These are phyloP conservation scores for Backusella tuberculispora DNA, from an alignment of 192 early-diverging fungal genomes.

Conservation along the genomic window DNA sequence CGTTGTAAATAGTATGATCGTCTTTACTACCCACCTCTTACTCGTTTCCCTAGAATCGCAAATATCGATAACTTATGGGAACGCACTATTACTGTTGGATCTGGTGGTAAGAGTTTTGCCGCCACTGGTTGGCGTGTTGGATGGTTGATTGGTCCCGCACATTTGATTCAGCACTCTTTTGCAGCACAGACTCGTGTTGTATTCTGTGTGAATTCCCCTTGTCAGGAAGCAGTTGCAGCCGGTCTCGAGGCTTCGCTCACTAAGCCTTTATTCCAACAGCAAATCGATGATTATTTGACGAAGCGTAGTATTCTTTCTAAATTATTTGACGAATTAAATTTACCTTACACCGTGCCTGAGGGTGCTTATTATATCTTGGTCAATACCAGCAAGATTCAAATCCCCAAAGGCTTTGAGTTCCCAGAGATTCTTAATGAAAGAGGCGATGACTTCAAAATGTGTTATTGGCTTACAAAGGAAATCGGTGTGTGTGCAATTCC, in stretches of 20 bases:
- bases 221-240: constrained; percentile 83
- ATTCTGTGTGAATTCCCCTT: constrained; percentile 87
- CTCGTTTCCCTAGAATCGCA: constrained; percentile 72
- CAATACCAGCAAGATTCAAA: constrained; percentile 68
- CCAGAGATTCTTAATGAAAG: constrained; percentile 60
- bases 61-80: constrained; percentile 88
- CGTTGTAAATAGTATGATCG: constrained; percentile 71
- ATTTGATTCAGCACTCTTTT: constrained; percentile 73
- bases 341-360: constrained; percentile 85
- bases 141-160: constrained; percentile 82
- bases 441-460: constrained; percentile 77
- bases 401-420: constrained; percentile 65
- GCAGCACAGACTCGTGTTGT: constrained; percentile 90
- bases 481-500: constrained; percentile 93
- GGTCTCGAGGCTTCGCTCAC: constrained; percentile 67
- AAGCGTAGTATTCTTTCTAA: constrained; percentile 76
- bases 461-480: constrained; percentile 84
- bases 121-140: constrained; percentile 98
- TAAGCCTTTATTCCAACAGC: constrained; percentile 70
- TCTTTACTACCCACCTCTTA: constrained; percentile 74
- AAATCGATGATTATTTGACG: constrained; percentile 65
- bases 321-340: constrained; percentile 65
- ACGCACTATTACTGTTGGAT: constrained; percentile 91
- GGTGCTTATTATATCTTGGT: constrained; percentile 95
- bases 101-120: constrained; percentile 93